Evolutionary conservation across 2,329 filamentous ascomycete species (phyloP).

Genomic region (Ophiostoma quercus): DNA sequence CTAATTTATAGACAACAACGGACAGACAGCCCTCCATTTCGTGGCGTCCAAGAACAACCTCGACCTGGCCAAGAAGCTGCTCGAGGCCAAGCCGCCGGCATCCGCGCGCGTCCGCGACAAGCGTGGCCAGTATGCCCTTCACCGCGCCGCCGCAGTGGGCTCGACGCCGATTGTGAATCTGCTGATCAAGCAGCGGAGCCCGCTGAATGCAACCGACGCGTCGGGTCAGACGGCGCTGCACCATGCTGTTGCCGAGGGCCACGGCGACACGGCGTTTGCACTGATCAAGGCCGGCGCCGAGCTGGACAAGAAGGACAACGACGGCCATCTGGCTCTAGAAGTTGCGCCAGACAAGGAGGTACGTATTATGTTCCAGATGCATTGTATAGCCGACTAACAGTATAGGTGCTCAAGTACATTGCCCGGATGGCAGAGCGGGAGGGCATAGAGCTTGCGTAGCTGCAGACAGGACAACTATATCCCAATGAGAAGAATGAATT

Average conservation of each 20-base stretch:
- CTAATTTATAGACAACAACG: conserved; percentile 17
- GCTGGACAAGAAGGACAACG: conserved; percentile 65
- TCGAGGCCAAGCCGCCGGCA: conserved; percentile 63
- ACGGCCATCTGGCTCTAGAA: conserved; percentile 69
- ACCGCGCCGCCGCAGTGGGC: conserved; percentile 85
- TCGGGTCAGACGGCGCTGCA: conserved; percentile 86
- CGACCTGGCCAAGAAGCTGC: conserved; percentile 70
- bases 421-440: conserved; percentile 74
- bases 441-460: conserved; percentile 58
- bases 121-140: conserved; percentile 82
- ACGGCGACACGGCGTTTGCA: conserved; percentile 75
- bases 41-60: conserved; percentile 84
- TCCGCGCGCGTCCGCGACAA: conserved; percentile 77
- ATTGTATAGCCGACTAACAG: not conserved
- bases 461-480: not conserved
- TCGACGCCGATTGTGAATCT: conserved; percentile 81
- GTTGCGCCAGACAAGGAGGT: conserved; percentile 83
- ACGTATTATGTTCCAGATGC: conserved; percentile 19
- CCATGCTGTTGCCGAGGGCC: conserved; percentile 73
- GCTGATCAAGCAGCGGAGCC: conserved; percentile 70
- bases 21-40: conserved; percentile 81
- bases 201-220: conserved; percentile 74
- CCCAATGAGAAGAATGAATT: not conserved
- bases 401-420: conserved; percentile 58
- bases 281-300: conserved; percentile 83